These are phyloP conservation scores for Fragaria nilgerrensis DNA, from an alignment of 306 rosid species.

Conservation along the genomic window DNA sequence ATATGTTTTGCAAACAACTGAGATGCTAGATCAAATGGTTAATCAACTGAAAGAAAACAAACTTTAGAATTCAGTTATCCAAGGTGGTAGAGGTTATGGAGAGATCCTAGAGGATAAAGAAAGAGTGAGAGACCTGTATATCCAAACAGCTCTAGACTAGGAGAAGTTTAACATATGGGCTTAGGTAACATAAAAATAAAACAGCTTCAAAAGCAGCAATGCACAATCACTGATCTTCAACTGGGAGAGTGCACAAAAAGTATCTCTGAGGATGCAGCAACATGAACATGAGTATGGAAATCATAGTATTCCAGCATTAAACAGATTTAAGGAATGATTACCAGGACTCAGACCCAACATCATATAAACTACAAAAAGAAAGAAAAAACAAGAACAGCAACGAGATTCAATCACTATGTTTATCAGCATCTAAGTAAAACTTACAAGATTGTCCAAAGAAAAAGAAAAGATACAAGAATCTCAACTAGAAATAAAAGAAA, in stretches of 20 bases:
- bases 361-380: neutral
- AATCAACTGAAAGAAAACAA: neutral
- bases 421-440: neutral
- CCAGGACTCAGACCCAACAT: neutral
- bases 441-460: neutral
- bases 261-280: neutral
- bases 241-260: too few relatives aligned
- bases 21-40: neutral
- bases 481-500: neutral
- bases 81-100: neutral
- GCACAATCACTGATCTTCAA: constrained; percentile 1
- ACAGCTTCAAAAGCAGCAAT: constrained; percentile 1
- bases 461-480: neutral
- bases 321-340: neutral
- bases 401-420: neutral
- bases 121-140: neutral
- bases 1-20: neutral
- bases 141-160: neutral
- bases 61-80: neutral
- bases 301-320: neutral
- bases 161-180: neutral
- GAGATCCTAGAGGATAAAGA: neutral
- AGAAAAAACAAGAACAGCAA: neutral
- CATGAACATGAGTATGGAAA: neutral
- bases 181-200: neutral